Conservation (phyloP, 345 rosid species). For the Citrus mangshanensis region DNA sequence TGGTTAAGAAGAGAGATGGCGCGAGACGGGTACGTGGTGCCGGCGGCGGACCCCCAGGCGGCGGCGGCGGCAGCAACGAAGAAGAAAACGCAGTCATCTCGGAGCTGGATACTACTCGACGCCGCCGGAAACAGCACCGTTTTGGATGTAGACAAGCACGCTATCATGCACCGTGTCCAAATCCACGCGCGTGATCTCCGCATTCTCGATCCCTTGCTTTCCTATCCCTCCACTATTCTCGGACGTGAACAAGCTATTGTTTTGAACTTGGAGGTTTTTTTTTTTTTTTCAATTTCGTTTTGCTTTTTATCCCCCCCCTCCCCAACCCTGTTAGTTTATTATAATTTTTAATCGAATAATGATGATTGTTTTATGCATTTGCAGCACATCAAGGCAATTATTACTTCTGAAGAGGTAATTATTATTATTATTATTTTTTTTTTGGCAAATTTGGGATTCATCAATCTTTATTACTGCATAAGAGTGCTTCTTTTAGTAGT, state of each 20-base stretch:
- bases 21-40: constrained; percentile 59
- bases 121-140: constrained; percentile 46
- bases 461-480: not conserved
- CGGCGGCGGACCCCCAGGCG: constrained; percentile 64
- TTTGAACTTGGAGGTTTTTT: constrained; percentile 77
- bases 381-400: constrained; percentile 97
- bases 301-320: not conserved
- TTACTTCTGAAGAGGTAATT: constrained; percentile 84
- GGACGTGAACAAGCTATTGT: constrained; percentile 97
- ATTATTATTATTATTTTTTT: not conserved
- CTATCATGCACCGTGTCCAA: constrained; percentile 91
- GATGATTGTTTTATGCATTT: not conserved
- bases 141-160: constrained; percentile 73
- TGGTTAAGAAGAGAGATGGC: constrained; percentile 44
- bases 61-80: constrained; percentile 38
- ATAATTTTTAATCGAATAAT: not conserved
- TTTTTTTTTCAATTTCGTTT: not conserved
- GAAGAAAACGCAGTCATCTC: constrained; percentile 60
- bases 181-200: constrained; percentile 99
- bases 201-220: constrained; percentile 85
- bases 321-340: not conserved
- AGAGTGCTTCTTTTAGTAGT: not conserved
- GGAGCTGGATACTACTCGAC: constrained; percentile 70
- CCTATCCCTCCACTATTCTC: constrained; percentile 95
- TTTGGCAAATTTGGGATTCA: not conserved